Evolutionary conservation across 2,329 filamentous ascomycete species (phyloP).

Genomic region (Akanthomyces lecanii): DNA sequence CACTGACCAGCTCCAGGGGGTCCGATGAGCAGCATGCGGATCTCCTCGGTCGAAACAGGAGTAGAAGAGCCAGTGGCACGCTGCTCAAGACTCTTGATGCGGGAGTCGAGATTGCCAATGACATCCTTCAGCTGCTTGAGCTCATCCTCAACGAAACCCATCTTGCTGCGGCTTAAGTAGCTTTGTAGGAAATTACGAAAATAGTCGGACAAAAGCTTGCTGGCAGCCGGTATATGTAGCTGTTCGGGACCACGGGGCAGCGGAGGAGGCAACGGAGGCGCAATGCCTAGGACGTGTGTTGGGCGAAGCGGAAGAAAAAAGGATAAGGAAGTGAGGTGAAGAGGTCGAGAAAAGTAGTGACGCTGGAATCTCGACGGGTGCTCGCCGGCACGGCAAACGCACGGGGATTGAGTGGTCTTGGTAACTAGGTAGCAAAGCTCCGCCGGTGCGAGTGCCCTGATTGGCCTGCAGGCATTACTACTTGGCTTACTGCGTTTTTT

Average conservation of each 20-base stretch:
- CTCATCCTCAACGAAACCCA: constrained; percentile 85
- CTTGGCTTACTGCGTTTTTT: constrained; percentile 2
- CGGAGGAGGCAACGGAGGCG: constrained; percentile 17
- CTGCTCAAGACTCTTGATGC: constrained; percentile 80
- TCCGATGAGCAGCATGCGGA: constrained; percentile 97
- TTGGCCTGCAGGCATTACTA: constrained; percentile 4
- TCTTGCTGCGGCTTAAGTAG: constrained; percentile 43
- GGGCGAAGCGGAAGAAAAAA: not conserved
- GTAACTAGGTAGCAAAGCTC: constrained; percentile 3
- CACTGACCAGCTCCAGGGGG: constrained; percentile 90
- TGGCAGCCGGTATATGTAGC: constrained; percentile 3
- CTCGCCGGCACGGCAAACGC: constrained; percentile 8
- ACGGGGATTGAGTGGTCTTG: constrained; percentile 10
- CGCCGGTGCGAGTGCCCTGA: constrained; percentile 9
- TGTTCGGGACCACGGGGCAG: constrained; percentile 3
- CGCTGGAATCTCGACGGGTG: constrained; percentile 11
- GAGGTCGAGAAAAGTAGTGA: constrained; percentile 15
- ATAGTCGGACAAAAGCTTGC: not conserved
- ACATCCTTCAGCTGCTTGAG: constrained; percentile 81
- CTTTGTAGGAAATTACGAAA: constrained; percentile 6
- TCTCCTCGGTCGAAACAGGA: constrained; percentile 55
- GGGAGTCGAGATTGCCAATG: constrained; percentile 76
- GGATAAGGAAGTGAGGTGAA: constrained; percentile 11
- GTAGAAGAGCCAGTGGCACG: constrained; percentile 55
- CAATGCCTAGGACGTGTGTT: constrained; percentile 19